Evolutionary conservation across 495 filamentous ascomycete genomes (phyloP).

Genomic region (Opeltia flavorubescens): DNA sequence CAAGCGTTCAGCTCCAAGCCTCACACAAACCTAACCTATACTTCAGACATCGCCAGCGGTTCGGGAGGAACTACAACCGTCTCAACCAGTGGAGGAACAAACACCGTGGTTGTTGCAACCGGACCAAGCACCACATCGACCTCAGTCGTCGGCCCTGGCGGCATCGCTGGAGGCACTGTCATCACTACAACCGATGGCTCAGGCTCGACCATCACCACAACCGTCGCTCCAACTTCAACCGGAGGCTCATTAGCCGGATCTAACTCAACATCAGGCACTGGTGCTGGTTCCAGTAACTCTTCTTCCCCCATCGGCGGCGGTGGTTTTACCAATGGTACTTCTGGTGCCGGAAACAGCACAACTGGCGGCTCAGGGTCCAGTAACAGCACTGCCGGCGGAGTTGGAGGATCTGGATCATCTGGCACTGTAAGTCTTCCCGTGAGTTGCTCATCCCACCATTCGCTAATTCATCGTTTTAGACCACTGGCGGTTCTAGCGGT

Average conservation of each 20-base stretch:
- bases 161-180: neutral
- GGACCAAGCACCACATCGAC: slow-evolving; percentile 20
- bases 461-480: neutral
- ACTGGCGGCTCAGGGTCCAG: neutral
- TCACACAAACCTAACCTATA: slow-evolving; percentile 10
- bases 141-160: slow-evolving; percentile 13
- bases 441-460: neutral
- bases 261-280: neutral
- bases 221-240: neutral
- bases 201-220: neutral
- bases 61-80: slow-evolving; percentile 13
- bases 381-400: neutral
- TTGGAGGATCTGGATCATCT: neutral
- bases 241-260: neutral
- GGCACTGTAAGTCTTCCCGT: neutral
- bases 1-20: slow-evolving; percentile 13
- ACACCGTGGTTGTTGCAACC: slow-evolving; percentile 11
- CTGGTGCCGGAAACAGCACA: neutral
- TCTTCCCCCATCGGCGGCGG: neutral
- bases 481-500: neutral
- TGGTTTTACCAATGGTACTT: neutral
- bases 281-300: neutral
- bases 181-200: slow-evolving; percentile 4
- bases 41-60: slow-evolving; percentile 6
- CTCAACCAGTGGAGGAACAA: slow-evolving; percentile 11